A percentile compares a stretch with the other conserved stretches of the same genome.
Evolutionary conservation across 2,329 filamentous ascomycete genomes (phyloP).

Genomic region (Elsinoe batatas): DNA sequence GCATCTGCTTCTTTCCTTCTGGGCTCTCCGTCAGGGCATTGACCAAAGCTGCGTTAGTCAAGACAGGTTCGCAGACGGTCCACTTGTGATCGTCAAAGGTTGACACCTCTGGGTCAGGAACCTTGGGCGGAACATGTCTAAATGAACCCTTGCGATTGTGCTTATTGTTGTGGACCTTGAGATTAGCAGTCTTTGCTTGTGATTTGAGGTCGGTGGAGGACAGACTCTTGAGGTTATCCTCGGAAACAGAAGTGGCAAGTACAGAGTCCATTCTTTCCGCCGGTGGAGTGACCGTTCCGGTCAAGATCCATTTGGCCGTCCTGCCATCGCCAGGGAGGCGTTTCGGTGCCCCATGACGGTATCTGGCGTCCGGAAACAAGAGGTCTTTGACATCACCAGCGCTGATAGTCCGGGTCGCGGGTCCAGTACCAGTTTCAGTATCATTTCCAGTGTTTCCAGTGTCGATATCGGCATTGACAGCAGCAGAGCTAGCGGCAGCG

Average conservation of each 20-base stretch:
- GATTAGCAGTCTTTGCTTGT: background rate
- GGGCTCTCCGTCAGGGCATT: slow-evolving; percentile 66
- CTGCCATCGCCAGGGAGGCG: slow-evolving; percentile 16
- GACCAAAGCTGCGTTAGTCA: slow-evolving; percentile 84
- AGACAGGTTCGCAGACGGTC: slow-evolving; percentile 73
- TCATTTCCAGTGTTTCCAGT: background rate
- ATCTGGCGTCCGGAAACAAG: slow-evolving; percentile 51
- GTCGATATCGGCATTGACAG: slow-evolving; percentile 21
- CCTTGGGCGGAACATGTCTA: slow-evolving; percentile 42
- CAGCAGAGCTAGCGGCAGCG: background rate
- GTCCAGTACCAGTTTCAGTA: background rate
- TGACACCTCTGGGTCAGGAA: slow-evolving; percentile 19
- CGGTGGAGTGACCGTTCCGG: background rate
- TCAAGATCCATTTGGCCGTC: slow-evolving; percentile 14
- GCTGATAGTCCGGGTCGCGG: background rate
- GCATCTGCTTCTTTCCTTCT: slow-evolving; percentile 49
- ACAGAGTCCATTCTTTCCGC: background rate
- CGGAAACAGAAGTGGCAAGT: background rate
- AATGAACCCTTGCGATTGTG: slow-evolving; percentile 1
- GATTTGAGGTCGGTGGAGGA: background rate
- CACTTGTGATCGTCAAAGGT: slow-evolving; percentile 67
- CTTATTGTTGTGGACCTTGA: background rate
- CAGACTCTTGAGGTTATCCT: background rate
- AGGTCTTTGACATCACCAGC: slow-evolving; percentile 49
- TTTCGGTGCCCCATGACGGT: background rate